A percentile compares a stretch with the other conserved stretches of the same genome.
These are phyloP conservation scores for Discostella stelligera DNA, from an alignment of 352 stramenopile genomes.

Conservation along the genomic window DNA sequence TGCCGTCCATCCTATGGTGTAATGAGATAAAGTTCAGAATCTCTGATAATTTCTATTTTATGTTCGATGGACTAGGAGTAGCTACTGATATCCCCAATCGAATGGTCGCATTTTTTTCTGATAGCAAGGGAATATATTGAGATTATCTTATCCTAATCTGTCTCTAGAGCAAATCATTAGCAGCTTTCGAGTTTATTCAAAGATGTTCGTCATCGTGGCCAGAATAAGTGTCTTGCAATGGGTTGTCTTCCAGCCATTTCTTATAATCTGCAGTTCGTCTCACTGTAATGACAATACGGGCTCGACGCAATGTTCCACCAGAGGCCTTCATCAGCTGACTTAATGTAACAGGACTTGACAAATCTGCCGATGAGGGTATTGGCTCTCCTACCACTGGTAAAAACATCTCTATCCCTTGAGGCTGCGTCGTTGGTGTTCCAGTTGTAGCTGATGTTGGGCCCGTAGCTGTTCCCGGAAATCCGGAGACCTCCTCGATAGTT, in stretches of 20 bases:
- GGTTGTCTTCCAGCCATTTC: slow-evolving; percentile 78
- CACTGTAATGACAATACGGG: slow-evolving; percentile 78
- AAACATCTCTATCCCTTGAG: slow-evolving; percentile 35
- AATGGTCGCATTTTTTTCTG: background rate
- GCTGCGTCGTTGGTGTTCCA: slow-evolving; percentile 12
- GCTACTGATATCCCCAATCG: background rate
- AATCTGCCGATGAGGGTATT: slow-evolving; percentile 11
- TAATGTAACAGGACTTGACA: slow-evolving; percentile 11
- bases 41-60: too few relatives aligned
- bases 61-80: background rate
- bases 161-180: slow-evolving; percentile 23
- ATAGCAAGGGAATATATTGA: slow-evolving; percentile 22
- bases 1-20: too few relatives aligned
- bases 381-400: slow-evolving; percentile 17
- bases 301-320: slow-evolving; percentile 60
- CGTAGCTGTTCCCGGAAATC: slow-evolving; percentile 24
- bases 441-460: slow-evolving; percentile 18
- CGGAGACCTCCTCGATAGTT: slow-evolving; percentile 15
- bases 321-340: slow-evolving; percentile 18
- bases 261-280: slow-evolving; percentile 73
- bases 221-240: slow-evolving; percentile 56
- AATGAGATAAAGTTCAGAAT: too few relatives aligned
- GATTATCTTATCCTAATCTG: slow-evolving; percentile 38
- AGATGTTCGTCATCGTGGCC: slow-evolving; percentile 46
- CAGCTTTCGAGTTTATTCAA: slow-evolving; percentile 15